phyloP scores from a whole-genome alignment of 345 rosid species.

The Populus nigra region DNA sequence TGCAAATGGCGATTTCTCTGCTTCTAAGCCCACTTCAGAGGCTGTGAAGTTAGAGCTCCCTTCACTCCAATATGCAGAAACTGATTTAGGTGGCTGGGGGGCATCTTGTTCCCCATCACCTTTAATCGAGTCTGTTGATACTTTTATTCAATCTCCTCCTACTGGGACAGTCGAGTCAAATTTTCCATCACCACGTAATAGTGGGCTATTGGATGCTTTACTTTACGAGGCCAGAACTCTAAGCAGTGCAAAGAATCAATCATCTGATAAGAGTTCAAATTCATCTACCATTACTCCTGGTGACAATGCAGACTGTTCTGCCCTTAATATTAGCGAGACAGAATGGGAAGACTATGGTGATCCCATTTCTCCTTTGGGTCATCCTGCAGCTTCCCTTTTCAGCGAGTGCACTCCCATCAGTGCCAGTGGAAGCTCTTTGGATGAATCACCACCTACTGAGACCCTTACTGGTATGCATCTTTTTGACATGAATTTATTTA shows the following conservation, averaged over 20 bases:
- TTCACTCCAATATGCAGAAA: constrained; percentile 98
- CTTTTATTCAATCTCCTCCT: constrained; percentile 80
- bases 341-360: constrained; percentile 62
- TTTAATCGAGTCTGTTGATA: constrained; percentile 66
- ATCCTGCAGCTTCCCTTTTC: constrained; percentile 58
- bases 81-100: constrained; percentile 74
- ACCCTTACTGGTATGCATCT: constrained; percentile 44
- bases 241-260: constrained; percentile 61
- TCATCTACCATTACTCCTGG: constrained; percentile 57
- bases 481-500: background rate
- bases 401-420: constrained; percentile 52
- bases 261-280: constrained; percentile 60
- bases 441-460: constrained; percentile 47
- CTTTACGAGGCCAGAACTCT: constrained; percentile 72
- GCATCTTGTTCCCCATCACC: constrained; percentile 56
- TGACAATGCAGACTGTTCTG: constrained; percentile 50
- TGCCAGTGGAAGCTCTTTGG: constrained; percentile 58
- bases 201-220: constrained; percentile 92
- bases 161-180: constrained; percentile 46
- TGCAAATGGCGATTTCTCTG: constrained; percentile 75
- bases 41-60: constrained; percentile 99
- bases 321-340: constrained; percentile 45
- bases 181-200: constrained; percentile 62
- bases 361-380: constrained; percentile 56
- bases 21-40: constrained; percentile 75